Conservation (phyloP, 2,329 filamentous ascomycete genomes). For the Penicillium sp. region DNA sequence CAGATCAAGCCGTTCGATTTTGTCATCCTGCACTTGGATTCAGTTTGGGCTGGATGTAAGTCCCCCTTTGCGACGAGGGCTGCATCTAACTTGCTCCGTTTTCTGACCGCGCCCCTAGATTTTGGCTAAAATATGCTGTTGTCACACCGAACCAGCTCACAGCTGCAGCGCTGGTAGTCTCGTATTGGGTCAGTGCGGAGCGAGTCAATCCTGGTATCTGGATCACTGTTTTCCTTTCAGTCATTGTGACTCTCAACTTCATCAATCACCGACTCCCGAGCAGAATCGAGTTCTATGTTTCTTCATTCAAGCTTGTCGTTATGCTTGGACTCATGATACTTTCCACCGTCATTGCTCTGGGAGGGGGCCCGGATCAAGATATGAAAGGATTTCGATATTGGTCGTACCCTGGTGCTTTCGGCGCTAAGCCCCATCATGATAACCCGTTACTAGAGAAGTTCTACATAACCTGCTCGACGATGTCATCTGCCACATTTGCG, state of each 20-base stretch:
- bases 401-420: constrained; percentile 59
- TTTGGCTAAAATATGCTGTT: constrained; percentile 76
- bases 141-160: constrained; percentile 82
- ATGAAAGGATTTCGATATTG: constrained; percentile 65
- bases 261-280: constrained; percentile 67
- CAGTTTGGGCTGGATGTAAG: constrained; percentile 68
- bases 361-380: constrained; percentile 62
- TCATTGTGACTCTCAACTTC: constrained; percentile 65
- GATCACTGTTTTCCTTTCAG: constrained; percentile 67
- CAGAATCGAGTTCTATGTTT: constrained; percentile 59
- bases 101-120: constrained; percentile 28
- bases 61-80: neutral
- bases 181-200: constrained; percentile 68
- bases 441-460: constrained; percentile 51
- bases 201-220: constrained; percentile 73
- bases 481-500: constrained; percentile 74
- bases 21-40: constrained; percentile 79
- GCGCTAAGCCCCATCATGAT: constrained; percentile 35
- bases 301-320: constrained; percentile 65
- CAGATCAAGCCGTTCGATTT: constrained; percentile 74
- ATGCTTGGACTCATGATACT: constrained; percentile 66
- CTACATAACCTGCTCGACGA: constrained; percentile 64
- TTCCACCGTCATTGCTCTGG: constrained; percentile 61
- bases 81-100: neutral
- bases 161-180: constrained; percentile 71